phyloP scores from a whole-genome alignment of 2,329 filamentous ascomycete genomes.

The Ophiocordyceps camponoti-rufipedis region DNA sequence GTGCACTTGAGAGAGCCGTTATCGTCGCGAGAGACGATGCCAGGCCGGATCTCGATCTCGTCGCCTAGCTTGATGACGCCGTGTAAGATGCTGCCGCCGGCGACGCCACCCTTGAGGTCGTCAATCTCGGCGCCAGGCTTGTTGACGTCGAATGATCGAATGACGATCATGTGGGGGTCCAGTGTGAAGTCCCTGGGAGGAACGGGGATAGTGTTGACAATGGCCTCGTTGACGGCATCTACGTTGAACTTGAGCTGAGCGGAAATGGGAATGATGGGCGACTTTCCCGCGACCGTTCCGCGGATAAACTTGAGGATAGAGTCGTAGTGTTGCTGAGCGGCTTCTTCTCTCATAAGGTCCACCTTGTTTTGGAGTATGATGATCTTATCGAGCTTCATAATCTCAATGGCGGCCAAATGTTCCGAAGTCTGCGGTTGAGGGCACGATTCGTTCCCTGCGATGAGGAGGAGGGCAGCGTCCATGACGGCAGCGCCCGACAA shows the following conservation, averaged over 20 bases:
- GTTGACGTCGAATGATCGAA: conserved; percentile 98
- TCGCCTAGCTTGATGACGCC: conserved; percentile 94
- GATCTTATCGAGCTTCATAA: conserved; percentile 99
- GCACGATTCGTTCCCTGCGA: conserved; percentile 96
- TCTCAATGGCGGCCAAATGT: conserved; percentile 96
- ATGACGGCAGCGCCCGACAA: conserved; percentile 98
- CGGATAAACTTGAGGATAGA: conserved; percentile 97
- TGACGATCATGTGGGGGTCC: conserved; percentile 96
- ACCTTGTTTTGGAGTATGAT: conserved; percentile 99
- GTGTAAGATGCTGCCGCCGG: conserved; percentile 89
- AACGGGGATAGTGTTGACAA: conserved; percentile 88
- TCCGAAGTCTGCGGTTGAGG: conserved; percentile 97
- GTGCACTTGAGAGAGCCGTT: conserved; percentile 89
- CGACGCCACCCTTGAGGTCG: conserved; percentile 95
- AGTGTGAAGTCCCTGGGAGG: conserved; percentile 79
- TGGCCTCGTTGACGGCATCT: conserved; percentile 89
- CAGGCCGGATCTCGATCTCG: conserved; percentile 97
- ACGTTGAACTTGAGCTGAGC: conserved; percentile 99
- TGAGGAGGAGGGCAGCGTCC: conserved; percentile 90
- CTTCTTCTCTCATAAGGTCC: conserved; percentile 93
- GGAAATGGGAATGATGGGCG: conserved; percentile 90
- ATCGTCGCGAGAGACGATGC: conserved; percentile 91
- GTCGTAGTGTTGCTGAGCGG: conserved; percentile 82
- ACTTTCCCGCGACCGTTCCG: conserved; percentile 86
- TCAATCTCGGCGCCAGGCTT: conserved; percentile 98